Base-by-base conservation (phyloP, 352 stramenopile genomes). In the Halophytophthora polymorphica region DNA sequence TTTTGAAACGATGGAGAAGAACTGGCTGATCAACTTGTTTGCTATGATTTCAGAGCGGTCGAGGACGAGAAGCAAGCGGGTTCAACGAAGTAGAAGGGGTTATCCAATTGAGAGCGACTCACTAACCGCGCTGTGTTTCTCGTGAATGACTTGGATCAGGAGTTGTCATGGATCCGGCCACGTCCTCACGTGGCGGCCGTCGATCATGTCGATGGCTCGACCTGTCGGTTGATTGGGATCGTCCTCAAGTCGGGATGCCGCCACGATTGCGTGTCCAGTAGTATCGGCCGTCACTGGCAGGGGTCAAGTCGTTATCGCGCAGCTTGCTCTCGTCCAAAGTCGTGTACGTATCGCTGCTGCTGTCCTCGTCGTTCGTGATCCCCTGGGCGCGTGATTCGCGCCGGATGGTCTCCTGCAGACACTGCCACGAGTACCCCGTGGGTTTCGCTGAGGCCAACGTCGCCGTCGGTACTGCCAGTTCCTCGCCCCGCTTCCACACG, bases 341-440 rank as follows among this genome's bases (percentile, higher is more conserved):
- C 11, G 45, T 38, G 11, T 45, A 50, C 23, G 13, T 23, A 2
- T n/a, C 17, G 3, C n/a, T 18, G 28, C 56, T 58, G 7, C 74
- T 69, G 10, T 76, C 68, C 3, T 78, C 64, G 8, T 80, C 65
- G 19, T 74, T 69, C 13, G 68, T 54, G 42, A 89, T 69, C 5
- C 77, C 73, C n/a, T 88, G 64, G 21, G 64, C 73, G 29, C 73
- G 71, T 5, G 78, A 92, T 61, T 92, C 78, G 29, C 62, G 75
- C 25, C 64, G 65, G 38, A 90, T 77, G 0, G 77, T 90, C 48
- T 90, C 82, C 54, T 92, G 82, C 2, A 92, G 66, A 42, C 78
- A 60, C 23, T 81, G 64, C 82, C 82, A 92, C 41, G 78, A 90
- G 61, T 92, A 92, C n/a, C 74, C 78, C 18, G 66, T 39, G 18